phyloP scores from a whole-genome alignment of 2,329 filamentous ascomycete genomes.

The Aaosphaeria arxii region DNA sequence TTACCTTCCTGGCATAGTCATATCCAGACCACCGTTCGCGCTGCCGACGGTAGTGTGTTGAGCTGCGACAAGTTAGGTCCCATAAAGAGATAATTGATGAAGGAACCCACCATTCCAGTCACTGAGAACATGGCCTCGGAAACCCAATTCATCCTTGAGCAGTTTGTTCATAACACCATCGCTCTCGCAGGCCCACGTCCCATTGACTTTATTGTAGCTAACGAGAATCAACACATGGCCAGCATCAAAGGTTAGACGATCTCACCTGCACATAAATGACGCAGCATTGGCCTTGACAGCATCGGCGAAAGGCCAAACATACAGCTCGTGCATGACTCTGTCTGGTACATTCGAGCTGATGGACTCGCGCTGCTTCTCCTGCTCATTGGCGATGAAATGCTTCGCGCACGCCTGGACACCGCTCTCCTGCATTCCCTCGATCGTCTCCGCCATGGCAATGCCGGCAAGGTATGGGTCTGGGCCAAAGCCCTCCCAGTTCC shows the following conservation, averaged over 20 bases:
- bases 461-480: constrained; percentile 49
- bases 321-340: constrained; percentile 71
- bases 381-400: constrained; percentile 63
- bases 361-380: constrained; percentile 53
- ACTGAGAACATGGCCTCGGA: constrained; percentile 45
- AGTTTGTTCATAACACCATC: constrained; percentile 48
- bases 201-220: constrained; percentile 42
- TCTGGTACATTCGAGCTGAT: constrained; percentile 63
- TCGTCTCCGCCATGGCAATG: constrained; percentile 41
- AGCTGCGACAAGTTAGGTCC: constrained; percentile 26
- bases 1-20: constrained; percentile 56
- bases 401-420: constrained; percentile 44
- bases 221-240: not conserved
- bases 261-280: constrained; percentile 44
- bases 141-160: constrained; percentile 52
- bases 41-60: constrained; percentile 46
- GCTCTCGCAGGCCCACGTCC: constrained; percentile 51
- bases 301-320: constrained; percentile 76
- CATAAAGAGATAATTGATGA: not conserved
- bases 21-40: constrained; percentile 49
- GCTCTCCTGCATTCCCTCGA: constrained; percentile 44
- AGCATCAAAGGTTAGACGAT: not conserved
- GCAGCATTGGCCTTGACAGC: constrained; percentile 64
- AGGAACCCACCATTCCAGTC: constrained; percentile 40
- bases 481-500: constrained; percentile 51